Base-by-base conservation (phyloP, 2,329 filamentous ascomycete genomes). In the Trichoderma asperellum region DNA sequence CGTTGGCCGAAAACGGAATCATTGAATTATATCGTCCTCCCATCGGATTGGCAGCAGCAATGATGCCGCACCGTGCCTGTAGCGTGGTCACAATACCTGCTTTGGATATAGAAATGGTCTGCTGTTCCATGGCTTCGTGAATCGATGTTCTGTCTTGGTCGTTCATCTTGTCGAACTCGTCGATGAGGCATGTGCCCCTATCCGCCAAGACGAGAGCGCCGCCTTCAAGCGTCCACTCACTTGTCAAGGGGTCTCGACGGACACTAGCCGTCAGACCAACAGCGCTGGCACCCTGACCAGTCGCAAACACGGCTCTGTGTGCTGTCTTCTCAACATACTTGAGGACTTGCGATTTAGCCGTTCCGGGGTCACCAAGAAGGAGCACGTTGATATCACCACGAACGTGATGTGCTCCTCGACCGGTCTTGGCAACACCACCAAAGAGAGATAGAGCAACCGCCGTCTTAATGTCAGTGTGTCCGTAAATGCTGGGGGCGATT, bases 111-210 rank as follows among this genome's bases (percentile, higher is more conserved):
- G 95, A 98, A 74, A 99, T 99, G 1, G 96, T 99, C 82, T 99
- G 96, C 81, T 99, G 96, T 81, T 99, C 96, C 96, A 99, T 99
- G 70, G 96, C 96, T 85, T 99, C 96, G 86, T 99, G 96, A 74
- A 99, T 99, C 8, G 94, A 97, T 0, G 96, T 98, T 73, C 96
- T 89, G 80, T 99, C 96, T 78, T 98, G 94, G 79, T 99, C 96
- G 79, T 98, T 98, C 96, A 99, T 99, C 86, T 99, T 99, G 87
- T 99, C 96, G 76, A 99, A 99, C 81, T 99, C 96, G 76, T 99
- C 96, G 72, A 99, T 99, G 35, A 99, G 85, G 77, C 96, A 98
- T 18, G 93, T 97, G 52, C 96, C 96, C 73, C 93, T 91, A 79
- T 99, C 96, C 18, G 96, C 96, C 68, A 99, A 88, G 76, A 99